Percentiles rank a stretch among this genome's conserved stretches.
phyloP scores from a whole-genome alignment of 768 basidiomycete genomes.

The Amanita exitialis region DNA sequence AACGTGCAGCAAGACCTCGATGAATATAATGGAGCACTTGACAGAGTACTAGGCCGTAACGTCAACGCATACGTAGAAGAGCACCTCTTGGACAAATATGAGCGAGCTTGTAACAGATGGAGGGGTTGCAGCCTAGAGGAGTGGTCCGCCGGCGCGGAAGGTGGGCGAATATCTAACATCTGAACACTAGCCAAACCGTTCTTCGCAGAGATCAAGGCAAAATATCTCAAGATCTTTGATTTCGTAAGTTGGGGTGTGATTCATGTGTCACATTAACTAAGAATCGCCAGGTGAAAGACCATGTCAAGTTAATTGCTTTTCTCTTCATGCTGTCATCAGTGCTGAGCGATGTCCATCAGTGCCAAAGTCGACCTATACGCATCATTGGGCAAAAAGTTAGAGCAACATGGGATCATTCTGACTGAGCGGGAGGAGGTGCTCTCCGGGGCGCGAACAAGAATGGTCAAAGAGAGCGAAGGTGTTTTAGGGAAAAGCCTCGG shows the following conservation, averaged over 20 bases:
- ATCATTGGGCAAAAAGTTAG: constrained; percentile 29
- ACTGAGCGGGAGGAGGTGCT: constrained; percentile 30
- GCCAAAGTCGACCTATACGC: constrained; percentile 39
- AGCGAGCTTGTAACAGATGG: constrained; percentile 35
- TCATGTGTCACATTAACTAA: background rate
- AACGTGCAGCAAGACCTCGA: background rate
- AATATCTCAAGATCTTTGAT: constrained; percentile 36
- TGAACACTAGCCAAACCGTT: background rate
- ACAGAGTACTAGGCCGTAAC: constrained; percentile 32
- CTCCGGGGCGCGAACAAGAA: constrained; percentile 21
- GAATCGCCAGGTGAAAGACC: constrained; percentile 30
- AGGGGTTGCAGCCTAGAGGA: constrained; percentile 38
- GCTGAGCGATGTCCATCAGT: constrained; percentile 15
- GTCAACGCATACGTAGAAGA: constrained; percentile 30
- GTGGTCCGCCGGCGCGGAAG: constrained; percentile 45
- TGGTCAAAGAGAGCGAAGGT: constrained; percentile 31
- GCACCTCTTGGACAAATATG: constrained; percentile 30
- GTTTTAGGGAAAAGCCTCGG: constrained; percentile 18
- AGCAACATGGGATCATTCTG: constrained; percentile 28
- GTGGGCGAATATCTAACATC: constrained; percentile 17
- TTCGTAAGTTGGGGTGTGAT: constrained; percentile 25
- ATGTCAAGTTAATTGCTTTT: constrained; percentile 29
- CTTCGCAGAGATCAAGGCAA: constrained; percentile 28
- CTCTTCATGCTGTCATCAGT: constrained; percentile 9
- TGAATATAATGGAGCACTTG: constrained; percentile 15